Evolutionary conservation across 352 stramenopile genomes (phyloP).

Genomic region (Phytopythium vexans): DNA sequence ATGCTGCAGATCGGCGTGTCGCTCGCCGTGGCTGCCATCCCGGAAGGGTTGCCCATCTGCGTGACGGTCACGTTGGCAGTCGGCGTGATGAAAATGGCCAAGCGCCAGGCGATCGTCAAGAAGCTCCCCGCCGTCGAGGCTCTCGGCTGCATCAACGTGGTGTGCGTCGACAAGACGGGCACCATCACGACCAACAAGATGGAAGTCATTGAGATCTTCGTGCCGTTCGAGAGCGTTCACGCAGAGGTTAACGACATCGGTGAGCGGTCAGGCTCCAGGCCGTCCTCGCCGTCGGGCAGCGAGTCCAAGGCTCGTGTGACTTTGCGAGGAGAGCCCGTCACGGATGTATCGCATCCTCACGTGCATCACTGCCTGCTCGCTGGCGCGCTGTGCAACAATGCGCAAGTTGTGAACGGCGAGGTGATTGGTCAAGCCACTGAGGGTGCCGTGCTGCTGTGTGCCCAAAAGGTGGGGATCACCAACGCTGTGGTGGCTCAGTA

Average conservation of each 20-base stretch:
- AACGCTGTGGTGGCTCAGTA: slow-evolving; percentile 33
- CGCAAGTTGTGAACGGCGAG: slow-evolving; percentile 57
- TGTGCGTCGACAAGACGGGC: slow-evolving; percentile 94
- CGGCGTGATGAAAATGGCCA: slow-evolving; percentile 86
- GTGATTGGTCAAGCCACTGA: slow-evolving; percentile 82
- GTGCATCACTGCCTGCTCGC: slow-evolving; percentile 74
- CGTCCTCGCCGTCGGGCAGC: slow-evolving; percentile 6
- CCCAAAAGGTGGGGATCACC: slow-evolving; percentile 64
- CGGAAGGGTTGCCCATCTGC: slow-evolving; percentile 76
- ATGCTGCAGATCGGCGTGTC: slow-evolving; percentile 97
- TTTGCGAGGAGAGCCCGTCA: slow-evolving; percentile 61
- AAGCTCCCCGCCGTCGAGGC: slow-evolving; percentile 82
- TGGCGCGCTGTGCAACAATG: slow-evolving; percentile 80
- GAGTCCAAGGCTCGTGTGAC: slow-evolving; percentile 28
- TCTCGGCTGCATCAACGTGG: slow-evolving; percentile 91
- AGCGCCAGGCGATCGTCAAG: slow-evolving; percentile 85
- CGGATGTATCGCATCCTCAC: slow-evolving; percentile 55
- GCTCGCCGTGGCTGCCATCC: slow-evolving; percentile 73
- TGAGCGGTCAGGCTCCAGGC: slow-evolving; percentile 11
- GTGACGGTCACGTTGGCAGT: slow-evolving; percentile 79
- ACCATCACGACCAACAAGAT: slow-evolving; percentile 93
- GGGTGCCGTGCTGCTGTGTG: slow-evolving; percentile 64
- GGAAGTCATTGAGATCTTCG: slow-evolving; percentile 81
- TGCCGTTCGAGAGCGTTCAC: slow-evolving; percentile 72
- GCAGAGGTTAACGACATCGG: slow-evolving; percentile 66